Conservation (phyloP, 1,284 basidiomycete genomes). For the Trichosporon faecale region DNA sequence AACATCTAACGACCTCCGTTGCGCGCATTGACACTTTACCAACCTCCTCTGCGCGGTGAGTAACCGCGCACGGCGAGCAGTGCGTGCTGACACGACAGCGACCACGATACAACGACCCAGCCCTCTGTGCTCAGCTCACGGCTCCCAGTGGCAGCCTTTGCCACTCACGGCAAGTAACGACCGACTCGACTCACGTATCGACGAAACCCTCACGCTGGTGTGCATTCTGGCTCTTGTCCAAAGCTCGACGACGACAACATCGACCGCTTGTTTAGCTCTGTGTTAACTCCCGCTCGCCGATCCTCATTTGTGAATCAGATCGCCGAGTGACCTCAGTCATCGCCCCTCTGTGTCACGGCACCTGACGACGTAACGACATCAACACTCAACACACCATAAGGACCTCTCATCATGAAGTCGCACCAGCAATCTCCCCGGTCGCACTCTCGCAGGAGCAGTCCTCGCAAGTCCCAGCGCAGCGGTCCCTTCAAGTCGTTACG, state of each 20-base stretch:
- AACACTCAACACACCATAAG: background rate
- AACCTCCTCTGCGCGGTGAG: background rate
- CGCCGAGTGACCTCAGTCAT: background rate
- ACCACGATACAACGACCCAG: background rate
- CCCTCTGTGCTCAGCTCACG: background rate
- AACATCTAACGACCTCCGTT: conserved; percentile 10
- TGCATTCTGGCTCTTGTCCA: background rate
- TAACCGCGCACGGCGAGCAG: background rate
- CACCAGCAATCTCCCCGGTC: background rate
- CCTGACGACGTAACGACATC: background rate
- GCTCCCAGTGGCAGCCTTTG: background rate
- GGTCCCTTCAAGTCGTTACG: background rate
- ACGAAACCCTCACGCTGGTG: background rate
- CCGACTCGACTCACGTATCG: background rate
- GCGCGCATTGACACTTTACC: background rate
- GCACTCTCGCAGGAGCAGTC: background rate
- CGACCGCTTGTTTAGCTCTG: background rate
- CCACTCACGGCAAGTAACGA: conserved; percentile 2
- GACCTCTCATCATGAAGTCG: background rate
- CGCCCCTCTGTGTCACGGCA: background rate
- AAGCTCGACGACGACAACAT: background rate
- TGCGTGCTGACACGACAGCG: background rate
- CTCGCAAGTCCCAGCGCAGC: background rate
- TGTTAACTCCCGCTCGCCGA: background rate
- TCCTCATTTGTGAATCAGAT: conserved; percentile 10